These are phyloP conservation scores for Candida sithepensis DNA, from an alignment of 805 yeast species.

Conservation along the genomic window DNA sequence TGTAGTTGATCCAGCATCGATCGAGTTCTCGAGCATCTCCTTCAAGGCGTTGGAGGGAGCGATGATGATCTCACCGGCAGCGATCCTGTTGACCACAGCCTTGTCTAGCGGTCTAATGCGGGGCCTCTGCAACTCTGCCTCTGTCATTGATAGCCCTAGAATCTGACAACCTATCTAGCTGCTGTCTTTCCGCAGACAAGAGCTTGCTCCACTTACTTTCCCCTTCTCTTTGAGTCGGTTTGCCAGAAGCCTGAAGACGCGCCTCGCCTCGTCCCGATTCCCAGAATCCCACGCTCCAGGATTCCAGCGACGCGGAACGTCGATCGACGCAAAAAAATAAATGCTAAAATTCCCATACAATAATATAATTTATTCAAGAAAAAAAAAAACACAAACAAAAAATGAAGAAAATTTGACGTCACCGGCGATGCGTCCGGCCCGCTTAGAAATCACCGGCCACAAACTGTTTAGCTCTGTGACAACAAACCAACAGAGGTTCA, in stretches of 20 bases:
- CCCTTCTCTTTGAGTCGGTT: neutral
- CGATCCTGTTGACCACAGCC: conserved; percentile 81
- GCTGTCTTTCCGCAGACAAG: no score
- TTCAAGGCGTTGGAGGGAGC: conserved; percentile 94
- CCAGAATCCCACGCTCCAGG: no score
- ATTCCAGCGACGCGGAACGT: neutral
- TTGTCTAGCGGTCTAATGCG: conserved; percentile 46
- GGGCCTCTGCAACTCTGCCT: neutral
- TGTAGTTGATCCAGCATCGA: conserved; percentile 76
- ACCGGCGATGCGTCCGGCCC: no score
- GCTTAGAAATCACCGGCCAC: no score
- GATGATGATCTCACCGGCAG: conserved; percentile 95
- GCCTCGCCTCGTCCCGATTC: neutral
- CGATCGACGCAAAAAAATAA: neutral
- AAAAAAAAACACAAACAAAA: no score
- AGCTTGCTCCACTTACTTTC: no score
- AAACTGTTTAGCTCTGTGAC: no score
- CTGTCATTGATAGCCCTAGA: neutral
- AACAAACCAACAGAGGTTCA: no score
- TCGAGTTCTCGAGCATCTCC: conserved; percentile 86
- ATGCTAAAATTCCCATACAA: neutral
- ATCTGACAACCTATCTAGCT: no score
- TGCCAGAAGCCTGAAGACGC: neutral
- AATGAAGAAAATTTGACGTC: no score
- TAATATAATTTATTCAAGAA: no score